Base-by-base conservation (phyloP, 2,329 filamentous ascomycete species). In the Aureobasidium mangrovei region DNA sequence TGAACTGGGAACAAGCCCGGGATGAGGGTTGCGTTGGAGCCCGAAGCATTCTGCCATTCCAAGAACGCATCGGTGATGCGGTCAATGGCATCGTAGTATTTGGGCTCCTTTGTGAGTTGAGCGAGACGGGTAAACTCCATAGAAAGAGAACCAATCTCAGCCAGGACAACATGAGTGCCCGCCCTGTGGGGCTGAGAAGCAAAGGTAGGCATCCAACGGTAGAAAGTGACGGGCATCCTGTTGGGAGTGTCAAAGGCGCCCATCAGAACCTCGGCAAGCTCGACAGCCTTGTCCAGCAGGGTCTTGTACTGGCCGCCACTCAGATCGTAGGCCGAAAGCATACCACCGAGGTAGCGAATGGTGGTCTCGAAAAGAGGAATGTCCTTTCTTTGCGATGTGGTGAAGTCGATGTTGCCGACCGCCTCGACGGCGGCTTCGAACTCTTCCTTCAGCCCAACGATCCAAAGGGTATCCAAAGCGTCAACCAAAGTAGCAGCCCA, bases 321-420 rank as follows among this genome's bases (percentile, higher is more conserved):
- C 54, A 96, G 77, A 70, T 97, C 91, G 66, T 91, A 96, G 5
- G 91, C 91, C 38, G 83, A 83, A 40, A 96, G 65, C 41, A 97
- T 73, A 1, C 91, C 91, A 32, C 91, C 91, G 4, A 97, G 76
- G 63, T 96, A 95, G 49, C 91, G 82, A 64, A 97, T 96, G 8
- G 84, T 88, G 0, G 90, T 94, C 70, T 96, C 91, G 62, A 96
- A 96, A 6, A 95, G 77, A n/a, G 89, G 90, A 43, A 96, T 93
- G 45, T 86, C 80, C 36, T 70, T 66, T 46, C 83, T 76, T 10
- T 74, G 69, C 29, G 81, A 84, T 8, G 80, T 85, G 2, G 87
- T 93, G 62, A 96, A 96, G 69, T 96, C 89, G 56, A 96, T 91
- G 4, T 79, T 70, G 55, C 77, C 77, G 26, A 91, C 81, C 3